Conservation (phyloP, 2,329 filamentous ascomycete species). For the Colletotrichum plurivorum region DNA sequence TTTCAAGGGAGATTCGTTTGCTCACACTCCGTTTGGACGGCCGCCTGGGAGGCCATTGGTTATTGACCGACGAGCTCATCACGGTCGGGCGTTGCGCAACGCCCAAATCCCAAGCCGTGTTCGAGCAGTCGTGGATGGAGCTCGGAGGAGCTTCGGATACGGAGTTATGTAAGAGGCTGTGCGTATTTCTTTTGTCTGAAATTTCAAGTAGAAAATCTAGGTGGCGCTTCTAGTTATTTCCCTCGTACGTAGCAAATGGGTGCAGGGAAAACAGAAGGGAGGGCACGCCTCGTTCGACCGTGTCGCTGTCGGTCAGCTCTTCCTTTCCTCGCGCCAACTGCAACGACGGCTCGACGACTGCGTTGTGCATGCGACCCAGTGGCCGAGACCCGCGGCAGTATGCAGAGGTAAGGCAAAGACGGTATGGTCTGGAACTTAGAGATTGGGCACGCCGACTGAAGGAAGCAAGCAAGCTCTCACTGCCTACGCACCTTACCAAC, state of each 20-base stretch:
- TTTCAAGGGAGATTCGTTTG: constrained; percentile 11
- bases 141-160: constrained; percentile 43
- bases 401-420: neutral
- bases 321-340: constrained; percentile 16
- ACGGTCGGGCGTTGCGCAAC: constrained; percentile 39
- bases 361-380: constrained; percentile 11
- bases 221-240: neutral
- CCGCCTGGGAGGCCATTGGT: constrained; percentile 57
- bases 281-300: neutral
- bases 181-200: constrained; percentile 7
- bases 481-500: neutral
- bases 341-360: constrained; percentile 5
- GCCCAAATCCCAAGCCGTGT: constrained; percentile 33
- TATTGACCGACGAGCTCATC: constrained; percentile 41
- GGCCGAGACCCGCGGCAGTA: constrained; percentile 15
- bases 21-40: constrained; percentile 63
- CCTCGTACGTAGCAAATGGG: neutral
- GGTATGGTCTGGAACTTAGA: constrained; percentile 15
- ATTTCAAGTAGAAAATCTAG: constrained; percentile 15
- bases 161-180: constrained; percentile 8
- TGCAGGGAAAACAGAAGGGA: neutral
- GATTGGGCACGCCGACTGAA: constrained; percentile 12
- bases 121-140: constrained; percentile 48
- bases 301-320: constrained; percentile 9
- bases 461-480: neutral